phyloP scores from a whole-genome alignment of 202 grass and related monocot species.

The Digitaria exilis region DNA sequence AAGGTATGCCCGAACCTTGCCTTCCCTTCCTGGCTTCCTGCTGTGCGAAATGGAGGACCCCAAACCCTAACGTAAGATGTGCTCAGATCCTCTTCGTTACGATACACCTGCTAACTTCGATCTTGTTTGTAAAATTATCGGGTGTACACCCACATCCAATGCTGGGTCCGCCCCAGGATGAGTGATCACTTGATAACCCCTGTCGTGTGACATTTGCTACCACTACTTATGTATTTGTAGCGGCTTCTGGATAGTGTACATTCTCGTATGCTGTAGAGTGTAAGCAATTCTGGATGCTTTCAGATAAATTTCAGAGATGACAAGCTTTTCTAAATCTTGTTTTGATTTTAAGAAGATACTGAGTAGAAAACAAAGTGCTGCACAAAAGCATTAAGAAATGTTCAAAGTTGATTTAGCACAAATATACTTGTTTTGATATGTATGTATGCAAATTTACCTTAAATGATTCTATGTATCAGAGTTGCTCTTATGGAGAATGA shows the following conservation, averaged over 20 bases:
- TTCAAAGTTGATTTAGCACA: background rate
- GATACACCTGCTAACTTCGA: background rate
- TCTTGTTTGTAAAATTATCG: background rate
- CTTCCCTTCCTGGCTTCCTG: no score
- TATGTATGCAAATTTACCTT: background rate
- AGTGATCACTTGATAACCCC: background rate
- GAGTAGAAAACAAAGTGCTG: background rate
- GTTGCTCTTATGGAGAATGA: constrained; percentile 36
- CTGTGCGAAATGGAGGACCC: background rate
- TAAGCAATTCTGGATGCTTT: background rate
- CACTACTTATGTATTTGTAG: background rate
- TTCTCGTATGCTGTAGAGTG: background rate
- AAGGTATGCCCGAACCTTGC: no score
- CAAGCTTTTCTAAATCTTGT: background rate
- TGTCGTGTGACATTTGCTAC: background rate
- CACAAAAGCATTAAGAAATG: background rate
- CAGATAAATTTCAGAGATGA: background rate
- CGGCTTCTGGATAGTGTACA: background rate
- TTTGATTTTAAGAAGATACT: background rate
- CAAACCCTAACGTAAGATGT: background rate
- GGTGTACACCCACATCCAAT: no score
- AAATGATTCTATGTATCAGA: constrained; percentile 14
- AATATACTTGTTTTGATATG: background rate
- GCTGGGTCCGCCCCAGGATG: background rate
- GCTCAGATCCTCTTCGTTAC: background rate